Evolutionary conservation across 1,284 basidiomycete species (phyloP).

Genomic region (Puccinia triticina): DNA sequence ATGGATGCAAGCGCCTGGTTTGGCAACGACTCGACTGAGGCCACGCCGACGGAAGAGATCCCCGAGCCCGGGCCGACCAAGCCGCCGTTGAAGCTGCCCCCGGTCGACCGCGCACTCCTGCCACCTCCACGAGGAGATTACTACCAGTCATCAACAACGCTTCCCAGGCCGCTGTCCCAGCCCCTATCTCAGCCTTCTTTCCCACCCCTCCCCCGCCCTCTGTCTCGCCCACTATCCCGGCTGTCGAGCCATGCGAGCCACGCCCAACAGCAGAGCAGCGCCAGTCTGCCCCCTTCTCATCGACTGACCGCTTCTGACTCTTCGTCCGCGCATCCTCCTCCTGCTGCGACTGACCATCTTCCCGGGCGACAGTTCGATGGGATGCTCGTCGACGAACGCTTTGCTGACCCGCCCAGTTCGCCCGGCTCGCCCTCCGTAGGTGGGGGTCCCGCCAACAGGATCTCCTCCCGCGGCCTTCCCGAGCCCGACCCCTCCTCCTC

Average conservation of each 20-base stretch:
- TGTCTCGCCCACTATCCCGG: constrained; percentile 26
- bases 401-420: constrained; percentile 50
- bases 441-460: neutral
- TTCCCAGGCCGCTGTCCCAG: constrained; percentile 19
- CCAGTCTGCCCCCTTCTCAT: constrained; percentile 15
- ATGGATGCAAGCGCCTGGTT: constrained; percentile 49
- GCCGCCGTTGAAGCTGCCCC: constrained; percentile 8
- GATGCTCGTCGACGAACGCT: constrained; percentile 42
- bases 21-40: constrained; percentile 6
- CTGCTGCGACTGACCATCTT: constrained; percentile 1
- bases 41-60: neutral
- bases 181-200: constrained; percentile 16
- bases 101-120: neutral
- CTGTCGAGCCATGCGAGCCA: constrained; percentile 11
- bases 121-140: constrained; percentile 11
- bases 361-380: neutral
- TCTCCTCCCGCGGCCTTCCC: neutral
- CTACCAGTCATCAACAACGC: neutral
- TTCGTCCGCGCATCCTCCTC: neutral
- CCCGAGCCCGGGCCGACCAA: neutral
- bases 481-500: neutral
- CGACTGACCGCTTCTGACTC: constrained; percentile 8
- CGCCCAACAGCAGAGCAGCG: neutral
- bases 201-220: constrained; percentile 17
- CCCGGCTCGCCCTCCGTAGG: constrained; percentile 18